A percentile compares a stretch with the other conserved stretches of the same genome.
Conservation (phyloP, 441 rosid species). For the Kokia cookei region DNA sequence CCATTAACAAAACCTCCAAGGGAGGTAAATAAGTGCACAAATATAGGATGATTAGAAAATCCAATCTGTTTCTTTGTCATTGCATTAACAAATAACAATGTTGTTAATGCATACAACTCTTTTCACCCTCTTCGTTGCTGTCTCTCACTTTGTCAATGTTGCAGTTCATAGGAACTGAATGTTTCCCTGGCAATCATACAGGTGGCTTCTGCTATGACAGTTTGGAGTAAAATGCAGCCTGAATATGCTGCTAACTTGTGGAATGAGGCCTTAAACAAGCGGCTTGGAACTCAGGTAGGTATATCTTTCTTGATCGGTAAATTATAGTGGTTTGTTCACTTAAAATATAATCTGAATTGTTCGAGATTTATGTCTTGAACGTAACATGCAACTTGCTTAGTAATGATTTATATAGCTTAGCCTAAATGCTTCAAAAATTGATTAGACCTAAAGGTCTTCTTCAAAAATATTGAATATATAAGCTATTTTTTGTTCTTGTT, state of each 20-base stretch:
- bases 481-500: background rate
- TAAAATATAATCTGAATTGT: background rate
- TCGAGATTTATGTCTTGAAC: background rate
- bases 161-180: conserved; percentile 7
- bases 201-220: conserved; percentile 98
- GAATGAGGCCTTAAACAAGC: conserved; percentile 92
- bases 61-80: background rate
- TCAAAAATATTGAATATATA: background rate
- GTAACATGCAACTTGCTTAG: background rate
- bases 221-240: conserved; percentile 87
- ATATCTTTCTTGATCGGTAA: background rate
- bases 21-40: too few relatives aligned
- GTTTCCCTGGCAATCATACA: conserved; percentile 22
- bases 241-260: conserved; percentile 92
- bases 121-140: background rate
- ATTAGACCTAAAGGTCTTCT: background rate
- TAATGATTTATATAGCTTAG: background rate
- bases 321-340: background rate
- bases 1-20: background rate
- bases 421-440: background rate
- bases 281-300: conserved; percentile 85
- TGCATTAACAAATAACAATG: background rate
- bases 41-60: too few relatives aligned
- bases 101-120: background rate
- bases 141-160: background rate